Percentiles rank a stretch among this genome's conserved stretches.
Evolutionary conservation across 257 asterid species (phyloP).

Genomic region (Ilex asprella): DNA sequence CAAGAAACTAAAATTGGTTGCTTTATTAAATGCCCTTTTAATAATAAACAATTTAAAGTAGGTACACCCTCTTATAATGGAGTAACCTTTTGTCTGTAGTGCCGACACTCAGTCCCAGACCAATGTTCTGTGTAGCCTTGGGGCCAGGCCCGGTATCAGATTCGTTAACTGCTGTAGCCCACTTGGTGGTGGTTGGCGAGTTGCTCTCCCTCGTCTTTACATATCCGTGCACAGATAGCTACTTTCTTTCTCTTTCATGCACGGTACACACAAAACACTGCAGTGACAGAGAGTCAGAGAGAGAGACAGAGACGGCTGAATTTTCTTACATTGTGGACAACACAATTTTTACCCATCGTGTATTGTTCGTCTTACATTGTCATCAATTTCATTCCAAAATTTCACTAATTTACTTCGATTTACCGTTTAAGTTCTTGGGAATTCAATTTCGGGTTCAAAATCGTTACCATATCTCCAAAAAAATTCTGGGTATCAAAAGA

Average conservation of each 20-base stretch:
- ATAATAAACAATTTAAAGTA: too few relatives aligned
- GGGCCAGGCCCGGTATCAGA: not conserved
- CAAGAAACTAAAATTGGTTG: too few relatives aligned
- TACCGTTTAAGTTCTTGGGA: too few relatives aligned
- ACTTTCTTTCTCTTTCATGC: not conserved
- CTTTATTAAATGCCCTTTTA: too few relatives aligned
- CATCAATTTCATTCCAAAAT: too few relatives aligned
- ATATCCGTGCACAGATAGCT: not conserved
- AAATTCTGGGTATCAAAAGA: not conserved
- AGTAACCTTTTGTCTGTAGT: not conserved
- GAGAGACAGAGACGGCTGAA: too few relatives aligned
- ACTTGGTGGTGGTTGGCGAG: not conserved
- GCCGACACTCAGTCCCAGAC: not conserved
- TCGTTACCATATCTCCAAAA: not conserved
- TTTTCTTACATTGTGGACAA: too few relatives aligned
- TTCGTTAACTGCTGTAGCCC: not conserved
- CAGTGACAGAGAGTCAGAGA: not conserved
- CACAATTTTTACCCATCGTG: too few relatives aligned
- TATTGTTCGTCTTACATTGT: too few relatives aligned
- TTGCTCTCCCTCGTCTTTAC: too few relatives aligned
- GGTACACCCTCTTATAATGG: too few relatives aligned
- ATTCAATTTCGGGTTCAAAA: not conserved
- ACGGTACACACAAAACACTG: not conserved
- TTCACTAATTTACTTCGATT: too few relatives aligned
- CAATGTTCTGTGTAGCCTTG: not conserved